phyloP scores from a whole-genome alignment of 371 early-diverging fungal species.

The Lichtheimia hyalospora region DNA sequence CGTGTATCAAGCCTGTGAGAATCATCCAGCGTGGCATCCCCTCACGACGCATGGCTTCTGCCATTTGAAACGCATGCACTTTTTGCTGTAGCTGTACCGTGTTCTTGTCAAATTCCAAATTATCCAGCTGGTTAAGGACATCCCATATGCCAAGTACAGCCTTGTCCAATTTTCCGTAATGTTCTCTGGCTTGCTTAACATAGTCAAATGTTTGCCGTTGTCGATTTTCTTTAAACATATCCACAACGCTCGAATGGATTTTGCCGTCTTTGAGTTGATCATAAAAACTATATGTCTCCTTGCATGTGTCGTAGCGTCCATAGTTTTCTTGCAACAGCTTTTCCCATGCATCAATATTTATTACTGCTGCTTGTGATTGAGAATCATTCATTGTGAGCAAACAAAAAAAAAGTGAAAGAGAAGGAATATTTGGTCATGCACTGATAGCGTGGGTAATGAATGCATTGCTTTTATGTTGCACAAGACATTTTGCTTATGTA shows the following conservation, averaged over 20 bases:
- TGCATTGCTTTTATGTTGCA: too few relatives aligned
- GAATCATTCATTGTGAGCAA: conserved; percentile 6
- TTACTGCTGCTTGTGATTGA: conserved; percentile 13
- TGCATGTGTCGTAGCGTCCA: conserved; percentile 22
- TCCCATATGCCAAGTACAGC: conserved; percentile 56
- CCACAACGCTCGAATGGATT: conserved; percentile 18
- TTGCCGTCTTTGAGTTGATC: conserved; percentile 34
- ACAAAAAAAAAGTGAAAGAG: neutral
- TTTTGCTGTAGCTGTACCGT: conserved; percentile 40
- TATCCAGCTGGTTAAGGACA: conserved; percentile 48
- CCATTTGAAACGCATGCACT: conserved; percentile 57
- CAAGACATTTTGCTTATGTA: too few relatives aligned
- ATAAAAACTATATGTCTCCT: conserved; percentile 19
- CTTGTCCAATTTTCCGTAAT: conserved; percentile 30
- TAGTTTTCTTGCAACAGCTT: conserved; percentile 29
- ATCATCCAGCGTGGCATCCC: conserved; percentile 56
- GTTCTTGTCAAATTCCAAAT: conserved; percentile 48
- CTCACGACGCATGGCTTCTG: conserved; percentile 57
- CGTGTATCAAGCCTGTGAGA: conserved; percentile 58
- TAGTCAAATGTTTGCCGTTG: conserved; percentile 40
- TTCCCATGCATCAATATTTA: conserved; percentile 35
- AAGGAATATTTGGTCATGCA: too few relatives aligned
- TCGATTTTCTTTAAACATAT: conserved; percentile 45
- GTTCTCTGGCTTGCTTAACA: conserved; percentile 30
- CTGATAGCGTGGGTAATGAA: too few relatives aligned